A percentile compares a stretch with the other conserved stretches of the same genome.
Conservation (phyloP, 2,329 filamentous ascomycete genomes). For the Beauveria brongniartii region DNA sequence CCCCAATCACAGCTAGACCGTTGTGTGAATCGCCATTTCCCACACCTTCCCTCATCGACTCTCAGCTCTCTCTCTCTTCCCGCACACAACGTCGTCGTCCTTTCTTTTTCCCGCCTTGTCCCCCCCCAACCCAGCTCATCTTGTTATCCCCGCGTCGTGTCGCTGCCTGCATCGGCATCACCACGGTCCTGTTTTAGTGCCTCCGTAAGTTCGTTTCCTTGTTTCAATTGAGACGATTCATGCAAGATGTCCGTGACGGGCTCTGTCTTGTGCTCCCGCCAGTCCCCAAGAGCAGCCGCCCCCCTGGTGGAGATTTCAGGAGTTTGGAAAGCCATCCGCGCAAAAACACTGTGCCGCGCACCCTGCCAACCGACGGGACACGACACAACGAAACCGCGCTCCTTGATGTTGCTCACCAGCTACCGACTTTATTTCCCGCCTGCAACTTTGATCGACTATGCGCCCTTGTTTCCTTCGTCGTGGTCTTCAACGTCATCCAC, state of each 20-base stretch:
- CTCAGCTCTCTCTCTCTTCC: background rate
- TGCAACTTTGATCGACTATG: background rate
- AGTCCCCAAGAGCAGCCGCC: background rate
- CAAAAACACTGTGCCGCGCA: background rate
- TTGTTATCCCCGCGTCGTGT: constrained; percentile 4
- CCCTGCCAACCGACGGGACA: background rate
- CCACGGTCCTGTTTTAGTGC: background rate
- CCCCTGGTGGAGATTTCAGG: constrained; percentile 11
- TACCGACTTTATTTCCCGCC: background rate
- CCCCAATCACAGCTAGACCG: constrained; percentile 10
- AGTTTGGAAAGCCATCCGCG: constrained; percentile 6
- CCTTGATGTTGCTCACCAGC: background rate
- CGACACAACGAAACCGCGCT: background rate
- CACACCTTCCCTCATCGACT: constrained; percentile 8
- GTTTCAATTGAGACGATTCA: constrained; percentile 6
- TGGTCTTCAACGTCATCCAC: background rate
- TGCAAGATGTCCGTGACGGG: constrained; percentile 3
- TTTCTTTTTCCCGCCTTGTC: background rate
- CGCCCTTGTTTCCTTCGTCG: background rate
- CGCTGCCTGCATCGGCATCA: background rate
- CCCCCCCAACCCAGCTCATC: background rate
- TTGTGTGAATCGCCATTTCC: constrained; percentile 11
- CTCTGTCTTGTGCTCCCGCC: constrained; percentile 6
- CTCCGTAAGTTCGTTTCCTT: constrained; percentile 5
- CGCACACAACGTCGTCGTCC: background rate